These are phyloP conservation scores for Pleurozium schreberi DNA, from an alignment of 225 moss, liverwort and hornwort genomes.

Conservation along the genomic window DNA sequence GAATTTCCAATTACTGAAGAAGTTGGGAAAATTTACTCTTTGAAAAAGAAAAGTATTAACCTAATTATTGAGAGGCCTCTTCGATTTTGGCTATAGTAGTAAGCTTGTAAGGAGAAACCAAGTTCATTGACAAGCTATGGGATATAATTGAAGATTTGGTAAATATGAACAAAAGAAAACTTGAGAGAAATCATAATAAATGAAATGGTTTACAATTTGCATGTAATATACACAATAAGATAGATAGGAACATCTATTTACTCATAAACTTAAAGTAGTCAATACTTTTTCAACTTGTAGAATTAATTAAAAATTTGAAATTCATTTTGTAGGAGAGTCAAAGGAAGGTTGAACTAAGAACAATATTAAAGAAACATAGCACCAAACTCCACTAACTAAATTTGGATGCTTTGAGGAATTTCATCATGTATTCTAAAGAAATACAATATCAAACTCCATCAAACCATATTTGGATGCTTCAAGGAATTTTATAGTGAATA, in stretches of 20 bases:
- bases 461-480: too few relatives aligned
- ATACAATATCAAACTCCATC: too few relatives aligned
- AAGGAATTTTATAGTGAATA: too few relatives aligned
- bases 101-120: background rate
- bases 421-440: background rate
- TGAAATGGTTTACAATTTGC: background rate
- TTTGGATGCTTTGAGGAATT: background rate
- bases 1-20: too few relatives aligned
- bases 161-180: background rate
- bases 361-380: background rate
- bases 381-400: background rate
- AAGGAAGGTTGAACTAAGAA: too few relatives aligned
- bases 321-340: too few relatives aligned
- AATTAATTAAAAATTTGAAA: too few relatives aligned
- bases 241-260: background rate
- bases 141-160: background rate
- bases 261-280: background rate
- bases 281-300: too few relatives aligned
- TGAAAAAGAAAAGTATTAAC: background rate
- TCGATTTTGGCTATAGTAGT: rapidly evolving
- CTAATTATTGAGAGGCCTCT: too few relatives aligned
- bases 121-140: background rate
- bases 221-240: background rate
- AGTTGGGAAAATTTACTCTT: background rate
- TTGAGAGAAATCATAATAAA: background rate